Evolutionary conservation across 495 filamentous ascomycete genomes (phyloP), one percentile per base, ranked within the genome.

Genomic region (Penicillium macrosclerotiorum): DNA sequence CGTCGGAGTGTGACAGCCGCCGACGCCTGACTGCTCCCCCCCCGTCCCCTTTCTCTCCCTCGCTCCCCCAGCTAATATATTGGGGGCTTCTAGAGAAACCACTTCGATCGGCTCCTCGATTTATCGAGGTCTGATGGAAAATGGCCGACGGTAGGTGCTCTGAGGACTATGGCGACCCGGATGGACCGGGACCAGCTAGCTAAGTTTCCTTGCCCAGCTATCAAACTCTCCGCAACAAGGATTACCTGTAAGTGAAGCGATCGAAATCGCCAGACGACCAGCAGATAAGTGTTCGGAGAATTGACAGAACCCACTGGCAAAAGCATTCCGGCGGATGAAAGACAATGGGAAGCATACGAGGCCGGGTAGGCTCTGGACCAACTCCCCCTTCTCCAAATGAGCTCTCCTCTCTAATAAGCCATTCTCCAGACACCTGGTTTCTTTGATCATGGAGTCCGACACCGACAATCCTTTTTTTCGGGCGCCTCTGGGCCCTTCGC

Each of bases 121-220:
- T 26, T 57, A 57, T 50, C 50, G 45, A 18, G 54, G 54, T 18
- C 9, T 57, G 40, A 41, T 57, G 14, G 49, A 57, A 4, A 57
- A 54, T 43, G 54, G 50, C 25, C 40, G 54, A 26, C 45, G 54
- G 49, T 54, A 45, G n/a, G n/a, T n/a, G n/a, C n/a, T n/a, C n/a
- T n/a, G n/a, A 49, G 45, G 16, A n/a, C 29, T 18, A 5, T 24
- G 12, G 6, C 27, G 22, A n/a, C n/a, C n/a, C n/a, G n/a, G n/a
- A n/a, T n/a, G n/a, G n/a, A n/a, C n/a, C n/a, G n/a, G n/a, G n/a
- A n/a, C n/a, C n/a, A n/a, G n/a, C n/a, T n/a, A n/a, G n/a, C n/a
- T n/a, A n/a, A n/a, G n/a, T 20, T 16, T 32, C 4, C 17, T 33
- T 16, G 4, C 27, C 5, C 14, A 57, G 49, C 29, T 57, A 57